Base-by-base conservation (phyloP, 2,329 filamentous ascomycete species). In the Truncatella angustata region DNA sequence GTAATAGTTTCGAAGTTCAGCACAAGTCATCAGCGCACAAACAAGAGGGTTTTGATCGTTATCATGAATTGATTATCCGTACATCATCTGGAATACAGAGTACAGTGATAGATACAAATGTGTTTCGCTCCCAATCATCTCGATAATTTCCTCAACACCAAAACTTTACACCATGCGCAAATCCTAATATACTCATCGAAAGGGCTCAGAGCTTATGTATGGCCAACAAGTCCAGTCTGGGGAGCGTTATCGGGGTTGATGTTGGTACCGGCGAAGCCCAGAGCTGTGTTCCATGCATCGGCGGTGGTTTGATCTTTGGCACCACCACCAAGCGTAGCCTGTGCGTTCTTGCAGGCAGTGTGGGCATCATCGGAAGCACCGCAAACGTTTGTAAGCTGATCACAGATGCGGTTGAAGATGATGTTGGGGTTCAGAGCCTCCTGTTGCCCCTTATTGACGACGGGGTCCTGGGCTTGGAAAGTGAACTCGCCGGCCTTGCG, bases 341-440 rank as follows among this genome's bases (percentile, higher is more conserved):
- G 73, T 3, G 82, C 84, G 21, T 70, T 67, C 46, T 66, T 59
- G 67, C 81, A 85, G 4, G 76, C 74, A 11, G 74, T 64, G 58
- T 80, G 74, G 50, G 84, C 85, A 4, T 80, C 83, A 23, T 72
- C 74, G 63, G 84, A 84, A 49, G 85, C 85, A 35, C 73, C 71
- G 70, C 85, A 88, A 34, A 85, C 82, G 70, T 87, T 88, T 63
- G 69, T 77, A 53, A 88, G 76, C 72, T 87, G 83, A 68, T 88
- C 85, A 69, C 82, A 85, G 66, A 88, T 83, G 55, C 84, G 80
- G 76, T 86, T 87, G 66, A 84, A 86, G 74, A 88, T 88, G 74
- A 88, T 88, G 73, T 82, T 81, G 52, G 85, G 85, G 79, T 88
- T 88, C 42, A 88, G 74, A 7, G 85, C 84, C 64, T 88, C 85